These are phyloP conservation scores for Fusarium sp. DNA, from an alignment of 2,329 filamentous ascomycete genomes.

Conservation along the genomic window DNA sequence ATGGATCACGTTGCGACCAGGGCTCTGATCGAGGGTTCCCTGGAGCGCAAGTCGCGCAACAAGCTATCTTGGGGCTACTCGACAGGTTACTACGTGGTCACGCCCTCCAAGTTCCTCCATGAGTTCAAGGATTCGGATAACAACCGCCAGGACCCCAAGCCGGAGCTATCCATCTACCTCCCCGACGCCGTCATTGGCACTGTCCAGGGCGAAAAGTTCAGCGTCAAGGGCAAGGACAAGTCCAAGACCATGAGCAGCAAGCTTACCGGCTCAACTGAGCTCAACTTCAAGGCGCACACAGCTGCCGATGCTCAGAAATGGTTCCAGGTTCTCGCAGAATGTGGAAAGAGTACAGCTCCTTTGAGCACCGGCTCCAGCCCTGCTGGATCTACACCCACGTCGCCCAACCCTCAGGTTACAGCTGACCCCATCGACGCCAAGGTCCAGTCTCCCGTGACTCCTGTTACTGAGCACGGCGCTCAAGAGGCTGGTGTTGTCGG, in stretches of 20 bases:
- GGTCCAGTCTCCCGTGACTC: constrained; percentile 27
- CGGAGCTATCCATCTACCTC: constrained; percentile 90
- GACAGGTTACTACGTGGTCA: constrained; percentile 89
- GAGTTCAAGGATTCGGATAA: constrained; percentile 95
- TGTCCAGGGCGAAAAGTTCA: constrained; percentile 84
- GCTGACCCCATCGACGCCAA: constrained; percentile 28
- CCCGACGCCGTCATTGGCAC: constrained; percentile 85
- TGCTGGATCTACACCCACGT: constrained; percentile 42
- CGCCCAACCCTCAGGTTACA: constrained; percentile 35
- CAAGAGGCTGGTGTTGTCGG: constrained; percentile 60
- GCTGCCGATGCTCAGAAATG: constrained; percentile 83
- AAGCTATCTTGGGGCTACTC: constrained; percentile 81
- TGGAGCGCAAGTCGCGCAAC: constrained; percentile 92
- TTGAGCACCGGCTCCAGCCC: constrained; percentile 40
- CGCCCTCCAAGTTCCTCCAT: constrained; percentile 87
- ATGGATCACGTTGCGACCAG: constrained; percentile 83
- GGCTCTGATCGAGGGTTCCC: constrained; percentile 83
- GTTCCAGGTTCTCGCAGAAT: constrained; percentile 76
- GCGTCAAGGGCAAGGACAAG: constrained; percentile 92
- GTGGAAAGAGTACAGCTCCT: constrained; percentile 61
- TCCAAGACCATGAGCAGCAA: constrained; percentile 83
- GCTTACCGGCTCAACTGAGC: constrained; percentile 80
- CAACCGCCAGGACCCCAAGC: constrained; percentile 74
- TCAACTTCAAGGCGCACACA: constrained; percentile 88
- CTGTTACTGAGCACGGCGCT: constrained; percentile 45